Evolutionary conservation across 1,284 basidiomycete genomes (phyloP).

Genomic region (Neolentinus lepideus): DNA sequence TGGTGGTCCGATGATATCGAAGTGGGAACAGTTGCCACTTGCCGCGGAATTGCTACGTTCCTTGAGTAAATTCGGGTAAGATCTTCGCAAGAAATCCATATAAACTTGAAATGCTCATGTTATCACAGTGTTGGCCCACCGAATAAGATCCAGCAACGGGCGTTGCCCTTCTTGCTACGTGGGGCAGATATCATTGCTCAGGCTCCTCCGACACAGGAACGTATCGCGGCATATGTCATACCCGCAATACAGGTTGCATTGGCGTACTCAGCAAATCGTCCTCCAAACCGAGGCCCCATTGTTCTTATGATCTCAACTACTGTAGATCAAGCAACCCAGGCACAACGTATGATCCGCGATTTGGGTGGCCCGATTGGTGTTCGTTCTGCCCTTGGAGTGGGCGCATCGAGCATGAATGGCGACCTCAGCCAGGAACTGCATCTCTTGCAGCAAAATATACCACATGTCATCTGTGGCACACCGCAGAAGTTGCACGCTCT

Average conservation of each 20-base stretch:
- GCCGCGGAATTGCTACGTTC: constrained; percentile 85
- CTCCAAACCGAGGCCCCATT: constrained; percentile 70
- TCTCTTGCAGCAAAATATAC: constrained; percentile 81
- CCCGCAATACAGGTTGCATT: constrained; percentile 87
- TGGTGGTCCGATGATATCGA: constrained; percentile 81
- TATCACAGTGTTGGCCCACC: constrained; percentile 82
- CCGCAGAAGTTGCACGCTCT: constrained; percentile 94
- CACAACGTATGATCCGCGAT: constrained; percentile 94
- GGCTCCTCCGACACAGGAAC: constrained; percentile 96
- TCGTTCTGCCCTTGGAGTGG: constrained; percentile 81
- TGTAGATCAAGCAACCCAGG: constrained; percentile 97
- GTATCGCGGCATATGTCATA: constrained; percentile 95
- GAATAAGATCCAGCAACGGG: constrained; percentile 97
- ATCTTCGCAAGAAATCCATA: constrained; percentile 11
- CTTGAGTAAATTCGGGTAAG: constrained; percentile 89
- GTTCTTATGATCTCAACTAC: constrained; percentile 96
- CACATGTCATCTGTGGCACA: constrained; percentile 94
- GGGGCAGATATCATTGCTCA: constrained; percentile 97
- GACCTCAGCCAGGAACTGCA: constrained; percentile 78
- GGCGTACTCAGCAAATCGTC: constrained; percentile 42
- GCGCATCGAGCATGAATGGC: constrained; percentile 53
- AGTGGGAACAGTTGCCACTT: constrained; percentile 93
- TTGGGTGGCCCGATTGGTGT: constrained; percentile 89
- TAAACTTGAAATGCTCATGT: constrained; percentile 11
- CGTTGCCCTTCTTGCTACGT: constrained; percentile 89